phyloP scores from a whole-genome alignment of 192 early-diverging fungal genomes.

The Backusella luteola region DNA sequence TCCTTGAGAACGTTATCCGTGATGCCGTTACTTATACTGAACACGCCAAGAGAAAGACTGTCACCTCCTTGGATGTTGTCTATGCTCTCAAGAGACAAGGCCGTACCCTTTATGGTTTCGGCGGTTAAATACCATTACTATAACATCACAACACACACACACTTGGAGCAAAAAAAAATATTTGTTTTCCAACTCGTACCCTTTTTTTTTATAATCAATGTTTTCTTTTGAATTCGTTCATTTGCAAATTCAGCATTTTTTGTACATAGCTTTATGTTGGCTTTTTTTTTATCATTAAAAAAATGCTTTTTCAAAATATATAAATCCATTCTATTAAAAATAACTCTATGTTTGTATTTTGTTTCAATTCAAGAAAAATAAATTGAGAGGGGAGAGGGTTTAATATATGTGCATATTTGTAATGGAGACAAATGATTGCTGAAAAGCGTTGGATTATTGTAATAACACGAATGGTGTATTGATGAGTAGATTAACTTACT shows the following conservation, averaged over 20 bases:
- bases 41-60: conserved; percentile 99
- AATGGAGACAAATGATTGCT: too few relatives aligned
- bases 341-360: background rate
- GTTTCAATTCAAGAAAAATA: conserved; percentile 4
- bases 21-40: conserved; percentile 98
- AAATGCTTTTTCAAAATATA: background rate
- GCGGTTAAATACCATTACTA: conserved; percentile 41
- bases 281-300: conserved; percentile 7
- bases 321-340: background rate
- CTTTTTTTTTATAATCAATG: conserved; percentile 3
- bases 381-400: background rate
- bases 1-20: conserved; percentile 98
- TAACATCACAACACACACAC: background rate
- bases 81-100: conserved; percentile 99
- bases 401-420: background rate
- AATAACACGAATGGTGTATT: too few relatives aligned
- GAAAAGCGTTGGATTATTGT: too few relatives aligned
- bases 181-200: background rate
- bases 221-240: conserved; percentile 10
- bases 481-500: too few relatives aligned
- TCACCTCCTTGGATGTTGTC: conserved; percentile 99
- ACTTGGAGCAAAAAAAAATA: background rate
- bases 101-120: conserved; percentile 83
- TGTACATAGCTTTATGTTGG: background rate
- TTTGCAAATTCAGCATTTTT: conserved; percentile 5